Base-by-base conservation (phyloP, 331 rosid genomes). In the Quercus lobata region DNA sequence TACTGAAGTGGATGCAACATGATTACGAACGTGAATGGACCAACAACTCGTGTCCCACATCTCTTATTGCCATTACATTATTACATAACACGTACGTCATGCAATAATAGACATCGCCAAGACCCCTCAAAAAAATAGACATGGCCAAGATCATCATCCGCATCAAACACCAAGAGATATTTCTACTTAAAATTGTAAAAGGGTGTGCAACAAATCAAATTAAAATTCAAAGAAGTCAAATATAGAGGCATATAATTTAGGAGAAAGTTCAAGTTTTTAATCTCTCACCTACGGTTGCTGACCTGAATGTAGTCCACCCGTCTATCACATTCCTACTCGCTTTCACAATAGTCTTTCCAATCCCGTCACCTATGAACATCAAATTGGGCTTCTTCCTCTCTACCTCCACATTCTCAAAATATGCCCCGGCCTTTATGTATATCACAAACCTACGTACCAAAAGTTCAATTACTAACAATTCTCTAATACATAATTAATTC, bases 281-380 rank as follows among this genome's bases (percentile, higher is more conserved):
- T 80, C 92, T 78, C 92, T 78, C 46, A 93, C 99, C 96, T 73
- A 95, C 89, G 21, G 99, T 95, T 77, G 99, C 90, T 1, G 97
- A 95, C 32, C 84, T 92, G 76, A 92, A 95, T 73, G 99, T 95
- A 29, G 98, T 95, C 97, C 94, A 94, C 7, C 97, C 96, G 22
- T 90, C 99, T 6, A 90, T 86, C 4, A 90, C 94, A 75, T 87
- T 95, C 80, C 99, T 78, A 29, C 84, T 84, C 2, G 88, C 99
- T 76, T 92, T 95, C 65, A 95, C 84, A 7, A 93, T 65, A 1
- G 97, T 95, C 82, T 89, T 88, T 46, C 89, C 93, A 46, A 91
- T 95, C 25, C 99, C 99, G 66, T 95, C 97, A 69, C 97, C 99
- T 6, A 95, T 72, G 24, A 91, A 79, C 97, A 91, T 90, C 88